A percentile compares a stretch with the other conserved stretches of the same genome.
Evolutionary conservation across 306 rosid genomes (phyloP).

Genomic region (Geum urbanum): DNA sequence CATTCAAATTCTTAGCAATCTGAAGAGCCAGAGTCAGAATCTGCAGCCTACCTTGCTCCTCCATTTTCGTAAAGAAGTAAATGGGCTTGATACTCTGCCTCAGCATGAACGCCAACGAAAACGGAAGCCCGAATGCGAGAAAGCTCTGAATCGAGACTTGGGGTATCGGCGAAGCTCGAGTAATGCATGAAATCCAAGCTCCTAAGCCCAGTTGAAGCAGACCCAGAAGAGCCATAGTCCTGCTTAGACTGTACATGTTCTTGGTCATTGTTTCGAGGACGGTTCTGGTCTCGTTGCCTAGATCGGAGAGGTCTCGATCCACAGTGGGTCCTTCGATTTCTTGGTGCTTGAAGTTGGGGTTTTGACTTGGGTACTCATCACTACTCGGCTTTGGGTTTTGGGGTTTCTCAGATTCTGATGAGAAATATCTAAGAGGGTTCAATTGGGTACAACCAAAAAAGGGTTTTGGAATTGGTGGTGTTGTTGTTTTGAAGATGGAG

Average conservation of each 20-base stretch:
- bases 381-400: slow-evolving; percentile 19
- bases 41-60: slow-evolving; percentile 63
- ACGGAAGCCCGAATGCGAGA: slow-evolving; percentile 69
- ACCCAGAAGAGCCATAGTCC: slow-evolving; percentile 49
- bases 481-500: not conserved
- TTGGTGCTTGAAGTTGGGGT: slow-evolving; percentile 74
- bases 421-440: not conserved
- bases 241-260: slow-evolving; percentile 56
- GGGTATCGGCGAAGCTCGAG: slow-evolving; percentile 29
- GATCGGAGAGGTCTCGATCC: slow-evolving; percentile 60
- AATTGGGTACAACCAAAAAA: slow-evolving; percentile 4
- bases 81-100: slow-evolving; percentile 59
- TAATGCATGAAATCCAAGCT: slow-evolving; percentile 59
- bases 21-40: slow-evolving; percentile 61
- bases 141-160: slow-evolving; percentile 65
- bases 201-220: slow-evolving; percentile 63
- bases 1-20: slow-evolving; percentile 55
- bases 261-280: slow-evolving; percentile 52
- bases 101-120: slow-evolving; percentile 64
- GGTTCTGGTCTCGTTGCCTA: slow-evolving; percentile 64
- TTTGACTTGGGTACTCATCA: slow-evolving; percentile 49
- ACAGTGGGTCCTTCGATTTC: slow-evolving; percentile 95
- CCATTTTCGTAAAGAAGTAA: slow-evolving; percentile 60
- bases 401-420: slow-evolving; percentile 42
- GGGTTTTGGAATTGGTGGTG: slow-evolving; percentile 1